Base-by-base conservation (phyloP, 179 eudicot species). In the Spergularia azorica region DNA sequence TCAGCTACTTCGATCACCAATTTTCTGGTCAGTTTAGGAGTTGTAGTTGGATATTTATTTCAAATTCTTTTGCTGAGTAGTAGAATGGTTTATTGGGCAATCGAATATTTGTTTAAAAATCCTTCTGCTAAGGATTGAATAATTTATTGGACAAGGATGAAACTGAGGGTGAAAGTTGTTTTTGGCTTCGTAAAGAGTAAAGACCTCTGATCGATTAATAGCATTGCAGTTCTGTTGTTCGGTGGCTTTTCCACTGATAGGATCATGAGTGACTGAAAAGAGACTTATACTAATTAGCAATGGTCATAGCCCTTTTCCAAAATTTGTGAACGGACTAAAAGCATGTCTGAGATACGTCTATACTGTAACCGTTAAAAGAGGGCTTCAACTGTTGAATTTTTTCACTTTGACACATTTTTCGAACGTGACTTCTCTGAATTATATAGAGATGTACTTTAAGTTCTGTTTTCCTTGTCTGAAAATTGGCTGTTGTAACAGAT, bases 401-500 rank as follows among this genome's bases (percentile, higher is more conserved):
- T 54, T 54, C 15, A 14, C 57, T 54, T 54, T 54, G 16, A 54
- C 0, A 0, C 57, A 54, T 6, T 10, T 54, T 9, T 54, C 16
- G 57, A 54, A 10, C 11, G 57, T 54, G 7, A 13, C 57, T 54
- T 54, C 16, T 2, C 16, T 54, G 4, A 6, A 54, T 11, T 54
- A 10, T 6, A 54, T 7, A 14, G 57, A 14, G 57, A 54, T 2
- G 2, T 54, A 2, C 13, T 14, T 54, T 46, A 20, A 41, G 14
- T 16, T 50, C 4, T 62, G 13, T 46, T 51, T 62, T 56, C 17
- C 26, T 58, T 9, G 3, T 38, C 52, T 79, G 62, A 73, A 56
- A 41, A n/a, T 5, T 65, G 0, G 46, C 16, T 57, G 50, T 18
- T 43, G 21, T 70, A 60, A 63, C 80, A 76, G 80, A 89, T 88